Evolutionary conservation across 169 alveolate genomes (phyloP).

Genomic region (Cytauxzoon felis): DNA sequence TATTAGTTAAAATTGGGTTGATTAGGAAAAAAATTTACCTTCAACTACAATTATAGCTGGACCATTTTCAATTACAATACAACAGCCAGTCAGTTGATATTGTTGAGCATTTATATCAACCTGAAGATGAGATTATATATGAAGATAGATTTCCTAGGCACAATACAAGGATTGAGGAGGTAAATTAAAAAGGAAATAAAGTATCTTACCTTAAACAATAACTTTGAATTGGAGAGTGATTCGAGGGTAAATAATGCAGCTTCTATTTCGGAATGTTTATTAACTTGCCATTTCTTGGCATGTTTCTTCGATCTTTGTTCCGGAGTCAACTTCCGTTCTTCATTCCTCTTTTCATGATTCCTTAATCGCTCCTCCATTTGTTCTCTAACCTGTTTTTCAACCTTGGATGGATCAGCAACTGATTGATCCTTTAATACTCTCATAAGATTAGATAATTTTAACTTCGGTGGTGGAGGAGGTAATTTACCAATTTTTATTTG

Average conservation of each 20-base stretch:
- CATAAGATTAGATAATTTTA: slow-evolving; percentile 82
- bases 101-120: slow-evolving; percentile 87
- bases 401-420: slow-evolving; percentile 83
- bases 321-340: slow-evolving; percentile 73
- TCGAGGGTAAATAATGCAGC: slow-evolving; percentile 68
- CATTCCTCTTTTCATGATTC: slow-evolving; percentile 77
- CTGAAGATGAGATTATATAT: too few species aligned
- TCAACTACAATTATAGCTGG: slow-evolving; percentile 67
- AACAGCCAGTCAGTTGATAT: slow-evolving; percentile 85
- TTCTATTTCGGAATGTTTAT: slow-evolving; percentile 60
- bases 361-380: slow-evolving; percentile 83
- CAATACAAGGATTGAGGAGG: too few species aligned
- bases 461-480: slow-evolving; percentile 88
- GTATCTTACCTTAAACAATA: slow-evolving; percentile 67
- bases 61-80: slow-evolving; percentile 71
- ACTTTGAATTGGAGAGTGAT: slow-evolving; percentile 62
- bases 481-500: slow-evolving; percentile 82
- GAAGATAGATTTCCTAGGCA: slow-evolving; percentile 10
- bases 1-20: neutral
- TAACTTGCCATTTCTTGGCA: slow-evolving; percentile 80
- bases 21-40: slow-evolving; percentile 24
- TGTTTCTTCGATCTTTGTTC: slow-evolving; percentile 77
- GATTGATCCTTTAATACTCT: slow-evolving; percentile 77
- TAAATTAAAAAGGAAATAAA: too few species aligned
- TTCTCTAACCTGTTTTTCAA: slow-evolving; percentile 78